phyloP scores from a whole-genome alignment of 2,329 filamentous ascomycete species.

The Venturia oleaginea region DNA sequence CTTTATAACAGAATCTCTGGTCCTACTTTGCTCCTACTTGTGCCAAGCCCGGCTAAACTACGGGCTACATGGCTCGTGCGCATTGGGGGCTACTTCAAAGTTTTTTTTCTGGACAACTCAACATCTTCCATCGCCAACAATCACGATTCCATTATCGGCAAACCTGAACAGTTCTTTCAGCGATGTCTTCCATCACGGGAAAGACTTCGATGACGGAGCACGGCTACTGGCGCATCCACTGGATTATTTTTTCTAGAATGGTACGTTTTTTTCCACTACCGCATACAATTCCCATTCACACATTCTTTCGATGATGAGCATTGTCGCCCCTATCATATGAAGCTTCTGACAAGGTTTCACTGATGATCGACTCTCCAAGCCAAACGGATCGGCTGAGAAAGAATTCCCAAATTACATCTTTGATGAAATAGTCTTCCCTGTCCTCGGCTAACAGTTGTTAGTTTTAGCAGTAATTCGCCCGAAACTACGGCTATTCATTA shows the following conservation, averaged over 20 bases:
- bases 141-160: background rate
- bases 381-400: conserved; percentile 17
- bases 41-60: background rate
- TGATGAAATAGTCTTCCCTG: background rate
- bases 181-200: background rate
- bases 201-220: no score
- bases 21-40: background rate
- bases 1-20: background rate
- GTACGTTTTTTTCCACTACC: background rate
- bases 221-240: background rate
- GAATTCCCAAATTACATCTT: background rate
- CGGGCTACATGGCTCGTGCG: background rate
- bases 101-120: background rate
- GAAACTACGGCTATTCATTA: background rate
- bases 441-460: background rate
- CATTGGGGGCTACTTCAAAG: background rate
- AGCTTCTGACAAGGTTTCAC: conserved; percentile 3
- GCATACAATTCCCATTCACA: background rate
- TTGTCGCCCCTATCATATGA: conserved; percentile 23
- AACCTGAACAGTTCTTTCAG: background rate
- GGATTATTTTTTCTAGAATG: background rate
- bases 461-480: background rate
- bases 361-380: conserved; percentile 20
- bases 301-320: conserved; percentile 24
- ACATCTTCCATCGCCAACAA: background rate